Evolutionary conservation across 2,329 filamentous ascomycete genomes (phyloP).

Genomic region (Claviceps sp.): DNA sequence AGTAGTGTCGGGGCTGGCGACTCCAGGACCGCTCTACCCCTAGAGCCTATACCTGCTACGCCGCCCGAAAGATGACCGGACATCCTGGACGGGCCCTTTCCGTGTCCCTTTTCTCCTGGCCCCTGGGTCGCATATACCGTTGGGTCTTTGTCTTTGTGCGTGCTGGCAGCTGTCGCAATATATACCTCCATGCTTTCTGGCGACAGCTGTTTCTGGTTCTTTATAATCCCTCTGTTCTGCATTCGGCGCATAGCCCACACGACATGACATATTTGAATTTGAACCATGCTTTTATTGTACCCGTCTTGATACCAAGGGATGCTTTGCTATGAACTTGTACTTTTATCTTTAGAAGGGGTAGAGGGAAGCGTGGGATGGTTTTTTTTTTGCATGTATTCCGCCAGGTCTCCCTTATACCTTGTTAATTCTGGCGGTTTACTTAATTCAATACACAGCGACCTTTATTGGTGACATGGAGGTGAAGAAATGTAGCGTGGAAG

Average conservation of each 20-base stretch:
- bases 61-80: conserved; percentile 9
- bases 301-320: not conserved
- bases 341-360: not conserved
- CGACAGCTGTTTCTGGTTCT: not conserved
- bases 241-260: not conserved
- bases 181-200: not conserved
- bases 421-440: too few relatives aligned
- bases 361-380: too few relatives aligned
- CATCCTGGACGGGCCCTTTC: not conserved
- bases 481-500: too few relatives aligned
- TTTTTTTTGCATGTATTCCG: too few relatives aligned
- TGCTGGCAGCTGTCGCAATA: not conserved
- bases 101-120: not conserved
- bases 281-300: not conserved
- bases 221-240: not conserved
- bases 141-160: not conserved
- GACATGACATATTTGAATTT: too few relatives aligned
- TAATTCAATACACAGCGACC: too few relatives aligned
- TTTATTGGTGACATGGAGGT: too few relatives aligned
- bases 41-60: conserved; percentile 18
- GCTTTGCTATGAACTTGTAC: not conserved
- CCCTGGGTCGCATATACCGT: not conserved
- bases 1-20: conserved; percentile 29
- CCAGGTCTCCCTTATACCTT: too few relatives aligned
- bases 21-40: conserved; percentile 19